Conservation (phyloP, 306 rosid genomes). For the Vigna radiata region DNA sequence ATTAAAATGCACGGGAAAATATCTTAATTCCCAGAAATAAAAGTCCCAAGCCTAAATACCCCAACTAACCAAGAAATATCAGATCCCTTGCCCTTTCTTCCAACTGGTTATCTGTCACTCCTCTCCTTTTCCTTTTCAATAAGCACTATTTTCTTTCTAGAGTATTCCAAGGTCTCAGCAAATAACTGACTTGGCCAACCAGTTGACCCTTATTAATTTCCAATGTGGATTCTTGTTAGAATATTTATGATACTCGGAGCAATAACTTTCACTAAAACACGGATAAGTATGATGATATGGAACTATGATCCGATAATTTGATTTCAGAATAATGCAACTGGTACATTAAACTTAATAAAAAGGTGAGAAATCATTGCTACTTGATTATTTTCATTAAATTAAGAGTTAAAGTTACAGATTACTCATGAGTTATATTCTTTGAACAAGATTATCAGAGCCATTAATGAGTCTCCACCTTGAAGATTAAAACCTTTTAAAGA, state of each 20-base stretch:
- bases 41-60: not conserved
- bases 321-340: too few species aligned
- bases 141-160: not conserved
- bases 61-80: not conserved
- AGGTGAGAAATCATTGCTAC: not conserved
- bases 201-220: not conserved
- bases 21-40: not conserved
- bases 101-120: not conserved
- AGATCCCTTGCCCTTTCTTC: not conserved
- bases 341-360: not conserved
- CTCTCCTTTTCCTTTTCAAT: not conserved
- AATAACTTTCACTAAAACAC: not conserved
- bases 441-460: slow-evolving; percentile 5
- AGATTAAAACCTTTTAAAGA: not conserved
- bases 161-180: too few species aligned
- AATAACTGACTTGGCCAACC: not conserved
- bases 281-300: not conserved
- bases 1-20: not conserved
- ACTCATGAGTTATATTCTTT: not conserved
- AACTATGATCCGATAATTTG: not conserved
- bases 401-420: not conserved
- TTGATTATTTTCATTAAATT: not conserved
- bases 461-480: not conserved
- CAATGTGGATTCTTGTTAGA: not conserved
- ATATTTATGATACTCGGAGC: not conserved